These are phyloP conservation scores for Bryoerythrophyllum caledonicum DNA, from an alignment of 225 moss, liverwort and hornwort species.

Conservation along the genomic window DNA sequence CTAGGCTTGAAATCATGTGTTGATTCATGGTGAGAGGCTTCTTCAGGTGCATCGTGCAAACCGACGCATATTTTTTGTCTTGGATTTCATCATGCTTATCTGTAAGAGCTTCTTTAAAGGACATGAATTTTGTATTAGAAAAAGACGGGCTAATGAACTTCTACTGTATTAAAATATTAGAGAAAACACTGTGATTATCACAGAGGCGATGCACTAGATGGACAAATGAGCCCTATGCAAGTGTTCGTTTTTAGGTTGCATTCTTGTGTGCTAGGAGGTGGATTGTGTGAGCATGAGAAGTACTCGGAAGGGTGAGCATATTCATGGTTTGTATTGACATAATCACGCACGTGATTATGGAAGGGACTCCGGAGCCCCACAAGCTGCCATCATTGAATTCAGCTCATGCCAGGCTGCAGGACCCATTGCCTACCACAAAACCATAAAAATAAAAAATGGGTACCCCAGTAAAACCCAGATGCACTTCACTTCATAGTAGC, in stretches of 20 bases:
- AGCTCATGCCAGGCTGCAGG: conserved; percentile 23
- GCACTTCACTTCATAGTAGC: no score
- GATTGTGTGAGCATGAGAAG: conserved; percentile 14
- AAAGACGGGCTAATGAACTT: background rate
- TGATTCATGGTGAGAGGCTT: background rate
- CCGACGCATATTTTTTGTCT: background rate
- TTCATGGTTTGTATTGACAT: conserved; percentile 29
- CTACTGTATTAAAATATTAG: background rate
- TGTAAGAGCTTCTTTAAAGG: background rate
- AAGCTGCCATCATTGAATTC: conserved; percentile 40
- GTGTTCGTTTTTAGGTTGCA: background rate
- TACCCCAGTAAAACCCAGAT: no score
- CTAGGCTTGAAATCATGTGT: background rate
- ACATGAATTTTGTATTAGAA: background rate
- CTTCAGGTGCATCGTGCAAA: background rate
- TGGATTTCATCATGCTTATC: background rate
- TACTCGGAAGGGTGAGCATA: conserved; percentile 4
- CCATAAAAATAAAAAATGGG: no score
- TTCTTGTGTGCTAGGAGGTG: background rate
- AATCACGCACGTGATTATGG: conserved; percentile 32
- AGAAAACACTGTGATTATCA: background rate
- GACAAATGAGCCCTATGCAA: background rate
- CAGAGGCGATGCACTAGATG: background rate
- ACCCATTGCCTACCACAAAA: background rate
- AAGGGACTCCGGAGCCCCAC: conserved; percentile 28